A percentile compares a stretch with the other conserved stretches of the same genome.
These are phyloP conservation scores for Pterocarpus santalinus DNA, from an alignment of 306 rosid genomes.

Conservation along the genomic window DNA sequence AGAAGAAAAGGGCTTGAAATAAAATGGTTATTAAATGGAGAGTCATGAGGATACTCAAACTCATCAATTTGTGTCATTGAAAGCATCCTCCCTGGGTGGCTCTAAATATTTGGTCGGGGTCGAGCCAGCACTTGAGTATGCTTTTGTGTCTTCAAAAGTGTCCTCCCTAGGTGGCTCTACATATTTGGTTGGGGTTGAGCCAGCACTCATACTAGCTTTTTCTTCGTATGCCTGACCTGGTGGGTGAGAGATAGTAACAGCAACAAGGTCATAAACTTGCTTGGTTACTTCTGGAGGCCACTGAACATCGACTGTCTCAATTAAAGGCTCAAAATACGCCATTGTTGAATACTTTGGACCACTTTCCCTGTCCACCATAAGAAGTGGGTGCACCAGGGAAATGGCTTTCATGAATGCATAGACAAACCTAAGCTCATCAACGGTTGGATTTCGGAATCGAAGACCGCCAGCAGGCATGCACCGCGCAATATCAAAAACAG, in stretches of 20 bases:
- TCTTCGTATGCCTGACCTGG: constrained; percentile 51
- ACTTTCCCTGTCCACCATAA: constrained; percentile 65
- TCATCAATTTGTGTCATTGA: too few species aligned
- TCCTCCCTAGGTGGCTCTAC: constrained; percentile 44
- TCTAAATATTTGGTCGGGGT: neutral
- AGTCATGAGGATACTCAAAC: too few species aligned
- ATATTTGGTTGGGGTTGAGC: constrained; percentile 51
- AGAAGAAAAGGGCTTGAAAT: too few species aligned
- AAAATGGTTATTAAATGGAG: too few species aligned
- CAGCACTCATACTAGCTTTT: constrained; percentile 42
- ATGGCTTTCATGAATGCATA: constrained; percentile 71
- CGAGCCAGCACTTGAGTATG: constrained; percentile 37
- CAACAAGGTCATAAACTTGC: constrained; percentile 52
- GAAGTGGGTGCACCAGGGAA: constrained; percentile 69
- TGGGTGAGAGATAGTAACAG: constrained; percentile 48
- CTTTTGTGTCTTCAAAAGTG: constrained; percentile 40
- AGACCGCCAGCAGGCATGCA: constrained; percentile 58
- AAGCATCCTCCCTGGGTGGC: too few species aligned
- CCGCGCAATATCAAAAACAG: constrained; percentile 73
- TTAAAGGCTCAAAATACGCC: constrained; percentile 62
- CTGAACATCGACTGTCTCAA: constrained; percentile 77
- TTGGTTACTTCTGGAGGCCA: constrained; percentile 56
- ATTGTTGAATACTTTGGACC: constrained; percentile 64
- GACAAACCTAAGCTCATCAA: constrained; percentile 74
- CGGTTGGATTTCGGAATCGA: constrained; percentile 63